Base-by-base conservation (phyloP, 345 rosid genomes). In the Eutrema yunnanense region DNA sequence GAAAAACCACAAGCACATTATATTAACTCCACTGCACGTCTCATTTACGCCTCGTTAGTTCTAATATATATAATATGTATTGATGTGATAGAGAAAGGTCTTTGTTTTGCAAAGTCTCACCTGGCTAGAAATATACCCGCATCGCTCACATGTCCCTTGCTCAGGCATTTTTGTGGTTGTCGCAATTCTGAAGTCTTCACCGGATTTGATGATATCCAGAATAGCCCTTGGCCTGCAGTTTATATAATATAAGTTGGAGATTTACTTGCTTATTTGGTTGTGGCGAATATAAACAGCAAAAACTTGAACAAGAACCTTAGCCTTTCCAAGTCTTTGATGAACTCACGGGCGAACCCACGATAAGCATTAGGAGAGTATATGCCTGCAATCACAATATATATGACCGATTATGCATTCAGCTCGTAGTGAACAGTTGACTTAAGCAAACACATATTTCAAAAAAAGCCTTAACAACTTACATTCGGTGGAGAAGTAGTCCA, bases 401-500 rank as follows among this genome's bases (percentile, higher is more conserved):
- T 33, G 36, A 5, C 6, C 6, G 6, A 33, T 5, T 33, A 33
- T 33, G 6, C 36, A 33, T 5, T 5, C 36, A 5, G 6, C 36
- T 5, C 6, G 36, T 5, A 33, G 36, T 3, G 7, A 33, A 33
- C 36, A 33, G 6, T 33, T 33, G 6, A 33, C 6, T 33, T 33
- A 30, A 30, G 33, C 4, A 30, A 30, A 0, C 33, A 30, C 26
- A 46, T 37, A n/a, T 2, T 30, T 3, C 57, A 44, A n/a, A 44
- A 22, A 22, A 22, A 22, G 26, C 26, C 5, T 6, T 9, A 0
- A 10, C 22, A 22, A 81, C 76, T 87, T 86, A 90, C 98, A 93
- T 84, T 93, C 98, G n/a, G 97, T 94, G n/a, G 98, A 94, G 86
- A 94, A 91, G 88, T 91, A 94, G 79, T 94, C 95, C 72, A 89